Conservation (phyloP, 2,329 filamentous ascomycete species). For the Podosphaera fusca region DNA sequence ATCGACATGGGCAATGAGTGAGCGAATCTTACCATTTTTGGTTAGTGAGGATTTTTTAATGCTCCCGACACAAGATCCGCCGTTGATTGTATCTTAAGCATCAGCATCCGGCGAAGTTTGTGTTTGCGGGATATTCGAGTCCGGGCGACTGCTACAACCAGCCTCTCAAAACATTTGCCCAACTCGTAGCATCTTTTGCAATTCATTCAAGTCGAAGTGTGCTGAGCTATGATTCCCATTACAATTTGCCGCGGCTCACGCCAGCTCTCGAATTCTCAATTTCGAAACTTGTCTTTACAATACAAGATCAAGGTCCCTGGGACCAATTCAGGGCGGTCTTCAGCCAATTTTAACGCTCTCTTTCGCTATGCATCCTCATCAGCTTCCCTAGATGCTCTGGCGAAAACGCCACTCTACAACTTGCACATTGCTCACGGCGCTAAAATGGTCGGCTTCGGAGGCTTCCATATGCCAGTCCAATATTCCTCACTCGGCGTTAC, state of each 20-base stretch:
- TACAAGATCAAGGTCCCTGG: background rate
- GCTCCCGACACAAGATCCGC: no score
- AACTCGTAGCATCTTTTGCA: background rate
- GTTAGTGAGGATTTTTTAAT: no score
- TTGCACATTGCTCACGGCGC: constrained; percentile 56
- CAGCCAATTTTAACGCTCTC: background rate
- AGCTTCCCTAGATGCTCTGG: constrained; percentile 17
- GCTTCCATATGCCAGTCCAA: constrained; percentile 79
- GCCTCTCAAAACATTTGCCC: background rate
- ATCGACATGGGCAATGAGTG: no score
- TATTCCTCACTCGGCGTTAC: constrained; percentile 56
- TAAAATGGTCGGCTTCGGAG: constrained; percentile 94
- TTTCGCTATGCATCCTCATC: constrained; percentile 8
- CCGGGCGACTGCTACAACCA: background rate
- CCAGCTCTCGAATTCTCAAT: background rate
- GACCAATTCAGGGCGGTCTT: background rate
- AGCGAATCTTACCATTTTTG: no score
- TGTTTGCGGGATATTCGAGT: no score
- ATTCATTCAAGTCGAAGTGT: background rate
- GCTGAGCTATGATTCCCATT: background rate
- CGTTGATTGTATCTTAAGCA: no score
- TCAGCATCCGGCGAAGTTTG: no score
- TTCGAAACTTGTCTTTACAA: background rate
- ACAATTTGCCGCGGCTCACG: background rate
- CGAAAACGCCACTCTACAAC: constrained; percentile 54